Percentiles rank a stretch among this genome's conserved stretches.
These are phyloP conservation scores for Achaetomiella virescens DNA, from an alignment of 495 filamentous ascomycete species.

Conservation along the genomic window DNA sequence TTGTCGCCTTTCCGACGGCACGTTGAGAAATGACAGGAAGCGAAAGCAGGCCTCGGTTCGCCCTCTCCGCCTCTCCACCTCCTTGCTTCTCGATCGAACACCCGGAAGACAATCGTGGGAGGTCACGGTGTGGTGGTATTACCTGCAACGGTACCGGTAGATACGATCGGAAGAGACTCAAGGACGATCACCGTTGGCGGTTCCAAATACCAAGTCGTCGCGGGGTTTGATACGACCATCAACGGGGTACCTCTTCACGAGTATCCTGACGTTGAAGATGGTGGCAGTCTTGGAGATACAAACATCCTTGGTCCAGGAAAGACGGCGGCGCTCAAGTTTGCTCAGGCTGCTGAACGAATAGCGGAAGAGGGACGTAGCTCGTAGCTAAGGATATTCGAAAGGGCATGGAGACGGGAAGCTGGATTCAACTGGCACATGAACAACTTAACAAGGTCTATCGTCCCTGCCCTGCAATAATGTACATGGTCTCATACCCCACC, in stretches of 20 bases:
- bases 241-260: background rate
- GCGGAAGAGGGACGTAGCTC: background rate
- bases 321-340: background rate
- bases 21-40: too few species aligned
- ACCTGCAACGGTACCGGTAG: background rate
- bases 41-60: too few species aligned
- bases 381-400: too few species aligned
- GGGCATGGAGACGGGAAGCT: too few species aligned
- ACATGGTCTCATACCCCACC: too few species aligned
- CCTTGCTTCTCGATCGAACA: too few species aligned
- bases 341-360: background rate
- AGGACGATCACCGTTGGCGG: background rate
- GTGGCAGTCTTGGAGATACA: background rate
- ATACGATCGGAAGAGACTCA: background rate
- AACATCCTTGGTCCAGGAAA: background rate
- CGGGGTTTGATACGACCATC: background rate
- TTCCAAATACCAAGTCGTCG: background rate
- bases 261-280: background rate
- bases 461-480: too few species aligned
- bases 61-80: too few species aligned
- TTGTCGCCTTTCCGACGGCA: too few species aligned
- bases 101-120: background rate
- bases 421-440: too few species aligned
- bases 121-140: background rate
- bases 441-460: too few species aligned